phyloP scores from a whole-genome alignment of 2,329 filamentous ascomycete species.

The Zalaria sp. region DNA sequence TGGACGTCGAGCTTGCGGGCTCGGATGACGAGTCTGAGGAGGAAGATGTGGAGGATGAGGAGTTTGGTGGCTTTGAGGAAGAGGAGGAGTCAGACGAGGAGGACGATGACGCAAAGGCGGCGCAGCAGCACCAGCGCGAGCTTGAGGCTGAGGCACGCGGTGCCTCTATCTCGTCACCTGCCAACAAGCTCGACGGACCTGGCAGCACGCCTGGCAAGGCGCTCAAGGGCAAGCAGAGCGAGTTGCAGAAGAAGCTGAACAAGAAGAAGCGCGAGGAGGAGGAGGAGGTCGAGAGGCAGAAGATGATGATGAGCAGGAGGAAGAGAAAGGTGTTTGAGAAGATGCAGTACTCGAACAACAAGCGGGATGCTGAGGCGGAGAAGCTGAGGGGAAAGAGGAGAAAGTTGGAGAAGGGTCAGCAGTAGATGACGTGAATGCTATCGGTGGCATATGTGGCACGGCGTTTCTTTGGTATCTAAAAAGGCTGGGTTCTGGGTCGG shows the following conservation, averaged over 20 bases:
- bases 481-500: no score
- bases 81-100: slow-evolving; percentile 32
- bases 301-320: slow-evolving; percentile 97
- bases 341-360: slow-evolving; percentile 91
- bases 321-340: slow-evolving; percentile 96
- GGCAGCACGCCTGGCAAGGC: slow-evolving; percentile 42
- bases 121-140: slow-evolving; percentile 68
- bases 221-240: slow-evolving; percentile 56
- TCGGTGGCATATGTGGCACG: no score
- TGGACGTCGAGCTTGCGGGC: slow-evolving; percentile 31
- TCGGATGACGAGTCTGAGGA: slow-evolving; percentile 31
- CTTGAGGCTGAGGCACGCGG: slow-evolving; percentile 85
- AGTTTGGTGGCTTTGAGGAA: slow-evolving; percentile 29
- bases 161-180: slow-evolving; percentile 26
- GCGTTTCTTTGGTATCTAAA: no score
- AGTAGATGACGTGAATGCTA: neutral
- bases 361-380: slow-evolving; percentile 81
- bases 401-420: slow-evolving; percentile 55
- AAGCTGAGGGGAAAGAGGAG: slow-evolving; percentile 79
- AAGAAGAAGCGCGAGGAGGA: slow-evolving; percentile 50
- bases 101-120: slow-evolving; percentile 47
- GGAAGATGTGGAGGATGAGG: slow-evolving; percentile 31
- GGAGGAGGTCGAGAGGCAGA: slow-evolving; percentile 81
- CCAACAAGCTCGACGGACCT: slow-evolving; percentile 24
- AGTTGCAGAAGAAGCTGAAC: slow-evolving; percentile 52